Conservation (phyloP, 768 basidiomycete genomes). For the Agaricus blazei region DNA sequence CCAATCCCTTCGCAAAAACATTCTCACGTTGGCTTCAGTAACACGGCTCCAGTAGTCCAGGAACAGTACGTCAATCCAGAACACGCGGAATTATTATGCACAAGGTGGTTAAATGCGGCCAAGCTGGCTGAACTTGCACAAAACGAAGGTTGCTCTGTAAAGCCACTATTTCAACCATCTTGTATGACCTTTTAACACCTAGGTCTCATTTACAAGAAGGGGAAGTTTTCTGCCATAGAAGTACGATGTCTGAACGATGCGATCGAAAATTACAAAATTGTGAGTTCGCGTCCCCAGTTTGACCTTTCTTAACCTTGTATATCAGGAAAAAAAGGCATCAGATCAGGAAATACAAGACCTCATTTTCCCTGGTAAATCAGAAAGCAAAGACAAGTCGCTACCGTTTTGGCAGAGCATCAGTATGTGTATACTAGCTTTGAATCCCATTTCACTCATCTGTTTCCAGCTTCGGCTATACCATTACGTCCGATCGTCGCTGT, state of each 20-base stretch:
- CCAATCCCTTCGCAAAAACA: constrained; percentile 9
- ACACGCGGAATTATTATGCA: constrained; percentile 67
- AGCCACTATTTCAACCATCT: neutral
- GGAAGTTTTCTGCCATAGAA: constrained; percentile 80
- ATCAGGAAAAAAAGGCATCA: constrained; percentile 45
- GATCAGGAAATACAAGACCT: constrained; percentile 54
- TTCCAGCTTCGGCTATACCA: constrained; percentile 61
- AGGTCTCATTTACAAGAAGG: constrained; percentile 87
- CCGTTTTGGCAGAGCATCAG: constrained; percentile 81
- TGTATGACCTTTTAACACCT: constrained; percentile 1
- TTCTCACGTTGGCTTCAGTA: neutral
- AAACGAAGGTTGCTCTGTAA: constrained; percentile 49
- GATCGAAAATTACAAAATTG: constrained; percentile 57
- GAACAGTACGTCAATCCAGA: constrained; percentile 42
- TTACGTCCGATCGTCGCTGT: constrained; percentile 79
- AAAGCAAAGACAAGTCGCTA: constrained; percentile 48
- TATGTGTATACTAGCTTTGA: constrained; percentile 26
- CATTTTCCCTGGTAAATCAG: constrained; percentile 59
- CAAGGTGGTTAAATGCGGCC: constrained; percentile 69
- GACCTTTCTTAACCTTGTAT: constrained; percentile 1
- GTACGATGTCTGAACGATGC: constrained; percentile 60
- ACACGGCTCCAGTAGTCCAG: constrained; percentile 1
- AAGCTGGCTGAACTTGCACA: constrained; percentile 67
- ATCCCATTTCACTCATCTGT: constrained; percentile 3
- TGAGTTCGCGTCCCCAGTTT: constrained; percentile 25